Conservation (phyloP, 2,329 filamentous ascomycete species). For the Pseudogymnoascus sp. region DNA sequence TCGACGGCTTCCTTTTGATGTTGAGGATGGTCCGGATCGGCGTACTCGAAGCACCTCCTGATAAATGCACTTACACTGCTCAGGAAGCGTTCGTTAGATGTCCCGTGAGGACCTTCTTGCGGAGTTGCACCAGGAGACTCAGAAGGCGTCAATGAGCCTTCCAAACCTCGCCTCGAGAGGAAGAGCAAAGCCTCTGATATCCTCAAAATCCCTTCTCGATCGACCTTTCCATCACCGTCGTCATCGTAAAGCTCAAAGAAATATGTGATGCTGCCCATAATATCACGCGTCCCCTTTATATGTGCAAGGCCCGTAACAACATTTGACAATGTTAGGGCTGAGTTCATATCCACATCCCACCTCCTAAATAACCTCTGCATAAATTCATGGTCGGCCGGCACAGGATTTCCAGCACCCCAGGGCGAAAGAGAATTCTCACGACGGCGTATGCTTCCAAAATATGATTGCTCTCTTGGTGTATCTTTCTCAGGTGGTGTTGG, state of each 20-base stretch:
- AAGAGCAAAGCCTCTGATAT: slow-evolving; percentile 94
- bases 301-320: slow-evolving; percentile 84
- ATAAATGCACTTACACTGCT: slow-evolving; percentile 95
- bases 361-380: slow-evolving; percentile 77
- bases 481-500: slow-evolving; percentile 50
- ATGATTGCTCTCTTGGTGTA: slow-evolving; percentile 47
- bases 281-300: slow-evolving; percentile 88
- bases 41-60: slow-evolving; percentile 92
- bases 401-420: slow-evolving; percentile 50
- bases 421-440: slow-evolving; percentile 31
- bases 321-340: slow-evolving; percentile 78
- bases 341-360: slow-evolving; percentile 74
- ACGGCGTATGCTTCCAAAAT: slow-evolving; percentile 45
- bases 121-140: slow-evolving; percentile 21
- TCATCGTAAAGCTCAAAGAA: slow-evolving; percentile 98
- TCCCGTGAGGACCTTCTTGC: slow-evolving; percentile 35
- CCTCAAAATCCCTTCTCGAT: slow-evolving; percentile 85
- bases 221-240: slow-evolving; percentile 80
- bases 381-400: slow-evolving; percentile 91
- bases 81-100: slow-evolving; percentile 80
- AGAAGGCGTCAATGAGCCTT: slow-evolving; percentile 49
- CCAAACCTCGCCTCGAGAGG: slow-evolving; percentile 78
- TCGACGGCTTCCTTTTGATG: slow-evolving; percentile 37
- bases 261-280: slow-evolving; percentile 96
- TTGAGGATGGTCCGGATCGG: slow-evolving; percentile 76